Evolutionary conservation across 2,329 filamentous ascomycete species (phyloP), one percentile per base, ranked within the genome.

Genomic region (Ophiostoma sp.): DNA sequence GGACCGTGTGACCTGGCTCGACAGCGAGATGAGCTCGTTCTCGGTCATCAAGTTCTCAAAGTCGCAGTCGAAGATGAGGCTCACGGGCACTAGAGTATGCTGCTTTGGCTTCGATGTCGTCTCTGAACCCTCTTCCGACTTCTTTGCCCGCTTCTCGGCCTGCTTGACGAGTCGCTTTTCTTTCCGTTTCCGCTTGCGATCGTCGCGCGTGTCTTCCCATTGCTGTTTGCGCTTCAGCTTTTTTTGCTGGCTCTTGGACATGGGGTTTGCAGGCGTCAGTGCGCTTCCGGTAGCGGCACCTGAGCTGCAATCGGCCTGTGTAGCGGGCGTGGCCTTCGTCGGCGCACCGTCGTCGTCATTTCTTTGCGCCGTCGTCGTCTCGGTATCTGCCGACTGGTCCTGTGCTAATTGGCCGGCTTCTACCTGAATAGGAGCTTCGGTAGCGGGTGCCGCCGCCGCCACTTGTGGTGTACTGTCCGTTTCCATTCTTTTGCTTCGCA

Each of bases 41-140:
- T 94, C 90, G 66, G 83, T 84, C 95, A 99, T 99, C 75, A 93
- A 85, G 58, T 90, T 82, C 77, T 99, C 93, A 76, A 96, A 99
- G 72, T 91, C 88, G 79, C 94, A 98, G 80, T 99, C 95, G 71
- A 99, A 81, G 69, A 99, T 83, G 72, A 99, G 81, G 0, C 91
- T 86, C 36, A 98, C 80, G 1, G 93, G 93, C 68, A 87, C 65
- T 82, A 73, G 69, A 16, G 52, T 65, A 63, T 69, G 70, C 47
- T 69, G 58, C 9, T 70, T 70, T 52, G 60, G 78, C 74, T 49
- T n/a, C 40, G 63, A n/a, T 70, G 72, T 63, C 42, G 42, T 45
- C 49, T 55, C 49, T 66, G 72, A 68, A 70, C 73, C 71, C 79
- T 75, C 75, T 76, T 68, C 81, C 44, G 82, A 80, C 65, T 79